These are phyloP conservation scores for Candida tammaniensis DNA, from an alignment of 805 yeast genomes.

Conservation along the genomic window DNA sequence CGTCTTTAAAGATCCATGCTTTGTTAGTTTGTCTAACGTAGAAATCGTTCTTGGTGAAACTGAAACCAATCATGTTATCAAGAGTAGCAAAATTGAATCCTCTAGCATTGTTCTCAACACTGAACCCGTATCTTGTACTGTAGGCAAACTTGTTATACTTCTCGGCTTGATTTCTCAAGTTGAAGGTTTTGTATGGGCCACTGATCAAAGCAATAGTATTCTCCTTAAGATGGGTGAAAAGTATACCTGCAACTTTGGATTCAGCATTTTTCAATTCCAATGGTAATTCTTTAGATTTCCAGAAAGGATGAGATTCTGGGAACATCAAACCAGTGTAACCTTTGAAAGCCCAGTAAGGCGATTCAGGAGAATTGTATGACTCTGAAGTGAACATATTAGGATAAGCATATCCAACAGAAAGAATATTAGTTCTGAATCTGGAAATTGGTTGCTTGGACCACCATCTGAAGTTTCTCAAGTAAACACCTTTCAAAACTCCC, in stretches of 20 bases:
- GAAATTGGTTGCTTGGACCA: slow-evolving; percentile 13
- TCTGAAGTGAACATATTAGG: slow-evolving; percentile 13
- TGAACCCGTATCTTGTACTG: slow-evolving; percentile 11
- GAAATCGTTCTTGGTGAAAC: slow-evolving; percentile 9
- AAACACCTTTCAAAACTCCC: slow-evolving; percentile 13
- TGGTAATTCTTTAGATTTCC: slow-evolving; percentile 9
- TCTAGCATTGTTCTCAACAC: slow-evolving; percentile 8
- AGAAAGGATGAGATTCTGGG: slow-evolving; percentile 11
- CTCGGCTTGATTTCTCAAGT: slow-evolving; percentile 7
- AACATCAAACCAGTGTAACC: slow-evolving; percentile 9
- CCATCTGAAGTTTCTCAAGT: slow-evolving; percentile 11
- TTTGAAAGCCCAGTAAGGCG: slow-evolving; percentile 15
- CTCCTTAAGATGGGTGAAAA: slow-evolving; percentile 7
- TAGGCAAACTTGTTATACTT: slow-evolving; percentile 14
- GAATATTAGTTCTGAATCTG: slow-evolving; percentile 6
- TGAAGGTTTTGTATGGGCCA: slow-evolving; percentile 10
- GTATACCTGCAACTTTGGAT: slow-evolving; percentile 9
- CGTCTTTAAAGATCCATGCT: slow-evolving; percentile 5
- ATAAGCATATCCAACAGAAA: slow-evolving; percentile 12
- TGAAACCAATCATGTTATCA: slow-evolving; percentile 14
- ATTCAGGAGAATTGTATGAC: slow-evolving; percentile 13
- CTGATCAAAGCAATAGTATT: slow-evolving; percentile 12
- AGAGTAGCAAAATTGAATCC: slow-evolving; percentile 9
- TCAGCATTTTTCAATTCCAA: slow-evolving; percentile 3
- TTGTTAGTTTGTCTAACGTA: slow-evolving; percentile 3